Evolutionary conservation across 257 asterid genomes (phyloP), one percentile per base, ranked within the genome.

Genomic region (Scutellaria barbata): DNA sequence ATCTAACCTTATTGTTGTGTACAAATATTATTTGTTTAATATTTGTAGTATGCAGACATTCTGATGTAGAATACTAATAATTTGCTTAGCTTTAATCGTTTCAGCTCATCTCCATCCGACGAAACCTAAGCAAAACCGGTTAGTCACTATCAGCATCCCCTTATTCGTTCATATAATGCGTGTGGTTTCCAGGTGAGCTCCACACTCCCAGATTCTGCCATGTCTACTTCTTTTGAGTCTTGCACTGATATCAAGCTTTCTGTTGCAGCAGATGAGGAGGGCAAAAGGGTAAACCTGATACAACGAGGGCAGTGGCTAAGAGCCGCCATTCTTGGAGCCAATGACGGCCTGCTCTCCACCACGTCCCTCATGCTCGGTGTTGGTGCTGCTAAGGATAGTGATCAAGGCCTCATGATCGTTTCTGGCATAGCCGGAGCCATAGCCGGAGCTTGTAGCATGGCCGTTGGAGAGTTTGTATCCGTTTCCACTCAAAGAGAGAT

Each of bases 391-490:
- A 85, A 77, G 37, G 89, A 85, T 5, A 10, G 11, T 3, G 90
- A 83, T 45, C 83, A 78, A 7, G 40, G 50, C 42, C 75, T 84
- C 35, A 85, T 86, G 86, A 61, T 86, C 48, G 13, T 86, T 3
- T 74, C 89, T 0, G 92, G 95, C 16, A 1, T 81, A 1, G 95
- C 90, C 0, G 95, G 90, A 13, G 95, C 92, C 3, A 60, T 88
- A 13, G 90, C 92, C 8, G 95, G 95, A 6, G 92, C 90, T 0
- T 86, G 83, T 60, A 88, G 92, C 86, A 88, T 88, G 90, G 88
- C 92, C 10, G 90, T 84, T 0, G 92, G 89, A 8, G 95, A 88
- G 54, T 88, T 81, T 10, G 87, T 81, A 5, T 88, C 95, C 9
- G 90, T 88, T 0, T 84, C 92, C 5, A 83, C 90, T 6, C 92